Evolutionary conservation across 73 alveolate species (phyloP), one percentile per base, ranked within the genome.

Genomic region (Urostyla sp.): DNA sequence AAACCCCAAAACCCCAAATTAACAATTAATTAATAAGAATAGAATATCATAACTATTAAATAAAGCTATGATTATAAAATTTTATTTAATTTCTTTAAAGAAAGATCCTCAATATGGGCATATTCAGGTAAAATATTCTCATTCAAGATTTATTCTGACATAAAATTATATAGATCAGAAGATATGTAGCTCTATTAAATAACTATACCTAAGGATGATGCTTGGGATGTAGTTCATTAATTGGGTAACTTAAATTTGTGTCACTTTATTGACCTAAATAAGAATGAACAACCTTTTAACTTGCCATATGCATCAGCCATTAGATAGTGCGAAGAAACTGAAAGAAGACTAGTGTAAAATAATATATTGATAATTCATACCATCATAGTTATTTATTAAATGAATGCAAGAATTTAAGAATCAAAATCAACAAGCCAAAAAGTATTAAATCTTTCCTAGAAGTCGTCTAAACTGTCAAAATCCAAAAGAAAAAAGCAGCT

Each of bases 181-280:
- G 91, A 90, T 69, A 97, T 97, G 99, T 85, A 88, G 48, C 98
- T 90, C 78, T 94, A 92, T 87, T 90, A 94, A 83, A 80, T 97
- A 36, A 76, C 95, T 24, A 92, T 97, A 32, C 99, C 99, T 1
- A 81, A 90, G 73, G 99, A 97, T 81, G 85, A 93, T 38, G 98
- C 98, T 16, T 90, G 97, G 94, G 98, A 94, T 37, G 93, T 96
- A 43, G 90, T 97, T 97, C 96, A 97, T 88, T 91, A 93, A 87
- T 89, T 97, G 48, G 99, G 99, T 44, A 88, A 90, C 67, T 85
- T 94, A 20, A 92, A 90, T 52, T 90, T 84, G 78, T 74, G 84
- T 57, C 98, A 94, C 84, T 94, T 94, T 83, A 98, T 92, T 13
- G 98, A 94, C 81, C 92, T 86, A 46, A 94, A 94, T 73, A 44